phyloP scores from a whole-genome alignment of 2,329 filamentous ascomycete species.

The Fusarium humuli region DNA sequence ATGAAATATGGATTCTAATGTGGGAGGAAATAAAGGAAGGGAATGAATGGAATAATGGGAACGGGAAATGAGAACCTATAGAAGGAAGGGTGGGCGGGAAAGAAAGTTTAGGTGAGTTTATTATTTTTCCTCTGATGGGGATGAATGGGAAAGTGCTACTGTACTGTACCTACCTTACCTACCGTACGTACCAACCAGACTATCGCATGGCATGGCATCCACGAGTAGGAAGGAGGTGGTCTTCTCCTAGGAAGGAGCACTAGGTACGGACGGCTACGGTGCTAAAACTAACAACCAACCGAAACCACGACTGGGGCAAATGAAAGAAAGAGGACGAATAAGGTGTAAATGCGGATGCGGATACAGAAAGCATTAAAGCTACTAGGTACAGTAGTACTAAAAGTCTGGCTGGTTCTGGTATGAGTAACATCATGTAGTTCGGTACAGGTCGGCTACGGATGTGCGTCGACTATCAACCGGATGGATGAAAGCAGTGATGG shows the following conservation, averaged over 20 bases:
- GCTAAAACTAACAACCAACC: conserved; percentile 41
- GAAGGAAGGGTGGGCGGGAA: conserved; percentile 25
- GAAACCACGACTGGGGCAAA: conserved; percentile 33
- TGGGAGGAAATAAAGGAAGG: conserved; percentile 18
- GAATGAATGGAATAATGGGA: conserved; percentile 13
- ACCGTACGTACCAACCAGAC: conserved; percentile 4
- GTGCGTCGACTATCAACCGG: conserved; percentile 11
- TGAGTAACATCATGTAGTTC: conserved; percentile 31
- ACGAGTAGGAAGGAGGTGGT: not conserved
- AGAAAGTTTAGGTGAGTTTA: conserved; percentile 34
- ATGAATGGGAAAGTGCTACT: conserved; percentile 29
- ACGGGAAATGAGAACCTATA: conserved; percentile 19
- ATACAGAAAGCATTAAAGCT: conserved; percentile 32
- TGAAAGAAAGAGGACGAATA: conserved; percentile 34
- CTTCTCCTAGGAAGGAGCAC: conserved; percentile 16
- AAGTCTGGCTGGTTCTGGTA: conserved; percentile 37
- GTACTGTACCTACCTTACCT: conserved; percentile 22
- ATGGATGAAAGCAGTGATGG: conserved; percentile 16
- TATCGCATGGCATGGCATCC: conserved; percentile 2
- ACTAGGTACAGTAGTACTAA: conserved; percentile 10
- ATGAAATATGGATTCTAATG: not conserved
- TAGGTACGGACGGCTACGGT: conserved; percentile 7
- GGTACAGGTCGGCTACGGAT: conserved; percentile 9
- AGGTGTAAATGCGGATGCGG: conserved; percentile 31
- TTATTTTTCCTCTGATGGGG: conserved; percentile 14